These are phyloP conservation scores for Linum tenue DNA, from an alignment of 345 rosid genomes.

Conservation along the genomic window DNA sequence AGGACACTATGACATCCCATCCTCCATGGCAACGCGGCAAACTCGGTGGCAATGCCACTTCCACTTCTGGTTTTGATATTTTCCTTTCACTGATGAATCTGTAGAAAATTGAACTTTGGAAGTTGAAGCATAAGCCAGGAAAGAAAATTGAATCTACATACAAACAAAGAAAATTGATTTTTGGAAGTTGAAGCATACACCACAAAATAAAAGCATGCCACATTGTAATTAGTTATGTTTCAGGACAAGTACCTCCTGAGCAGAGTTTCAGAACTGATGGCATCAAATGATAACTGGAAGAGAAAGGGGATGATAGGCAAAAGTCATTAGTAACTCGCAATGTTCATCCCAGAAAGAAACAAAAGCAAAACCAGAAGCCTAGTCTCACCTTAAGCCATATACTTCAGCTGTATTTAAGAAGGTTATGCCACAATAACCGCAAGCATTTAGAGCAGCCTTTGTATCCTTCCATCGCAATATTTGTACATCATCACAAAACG, in stretches of 20 bases:
- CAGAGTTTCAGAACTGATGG: conserved; percentile 70
- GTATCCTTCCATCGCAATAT: conserved; percentile 68
- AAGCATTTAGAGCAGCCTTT: conserved; percentile 61
- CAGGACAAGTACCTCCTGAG: conserved; percentile 52
- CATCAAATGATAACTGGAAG: conserved; percentile 59
- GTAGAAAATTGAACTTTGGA: conserved; percentile 14
- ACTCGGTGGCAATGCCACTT: conserved; percentile 80
- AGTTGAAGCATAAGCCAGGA: neutral
- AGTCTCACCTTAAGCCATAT: conserved; percentile 62
- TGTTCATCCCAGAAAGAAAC: neutral
- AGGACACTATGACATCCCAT: conserved; percentile 82
- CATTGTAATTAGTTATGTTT: neutral
- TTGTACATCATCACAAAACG: conserved; percentile 21
- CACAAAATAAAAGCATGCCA: too few species aligned
- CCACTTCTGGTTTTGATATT: conserved; percentile 37
- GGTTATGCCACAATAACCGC: conserved; percentile 65
- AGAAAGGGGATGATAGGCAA: neutral
- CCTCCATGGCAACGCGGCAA: conserved; percentile 95
- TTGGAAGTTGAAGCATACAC: too few species aligned
- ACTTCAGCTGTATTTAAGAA: conserved; percentile 89
- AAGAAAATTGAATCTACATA: neutral
- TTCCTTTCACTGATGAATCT: conserved; percentile 82
- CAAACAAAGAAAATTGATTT: too few species aligned
- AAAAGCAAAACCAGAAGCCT: neutral
- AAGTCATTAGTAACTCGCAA: too few species aligned